Base-by-base conservation (phyloP, 2,329 filamentous ascomycete genomes). In the Fusarium graminum region DNA sequence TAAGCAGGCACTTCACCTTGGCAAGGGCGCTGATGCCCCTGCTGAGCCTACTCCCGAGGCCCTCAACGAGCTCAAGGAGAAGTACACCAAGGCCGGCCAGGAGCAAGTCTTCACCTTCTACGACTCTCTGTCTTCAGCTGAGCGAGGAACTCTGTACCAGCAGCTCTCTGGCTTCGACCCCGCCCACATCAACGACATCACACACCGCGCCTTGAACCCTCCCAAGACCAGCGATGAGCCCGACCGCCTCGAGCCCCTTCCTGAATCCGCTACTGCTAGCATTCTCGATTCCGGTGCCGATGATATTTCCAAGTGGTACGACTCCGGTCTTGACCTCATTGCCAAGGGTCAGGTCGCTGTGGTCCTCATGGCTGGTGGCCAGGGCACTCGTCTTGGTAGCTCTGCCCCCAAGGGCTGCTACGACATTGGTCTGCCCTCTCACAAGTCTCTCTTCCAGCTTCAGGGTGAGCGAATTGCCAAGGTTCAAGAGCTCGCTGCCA, bases 321-420 rank as follows among this genome's bases (percentile, higher is more conserved):
- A 91, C 65, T 83, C 90, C 11, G 92, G 92, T 54, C 83, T 98
- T 29, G 94, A 93, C 76, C 91, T 94, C 38, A 86, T 97, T 59
- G 83, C 88, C 46, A 85, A 92, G 77, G 89, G 92, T 75, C 88
- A 92, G 77, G 86, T 97, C 38, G 85, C 88, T 30, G 95, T 99
- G 17, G 93, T 99, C 50, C 87, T 99, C 74, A 96, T 99, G 92
- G 95, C 95, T 59, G 95, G 95, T 76, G 95, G 95, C 32, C 95
- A 99, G 82, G 95, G 95, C 67, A 99, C 95, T 64, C 88, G 95
- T 65, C 83, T 99, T 67, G 95, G 95, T 71, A 97, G 93, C 84
- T 95, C 93, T 57, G 94, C 90, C 17, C 95, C 95, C 70, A 99
- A 99, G 84, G 95, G 95, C 57, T 98, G 94, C 86, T 99, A 92